These are phyloP conservation scores for Cucumis melo DNA, from an alignment of 306 rosid genomes.

Conservation along the genomic window DNA sequence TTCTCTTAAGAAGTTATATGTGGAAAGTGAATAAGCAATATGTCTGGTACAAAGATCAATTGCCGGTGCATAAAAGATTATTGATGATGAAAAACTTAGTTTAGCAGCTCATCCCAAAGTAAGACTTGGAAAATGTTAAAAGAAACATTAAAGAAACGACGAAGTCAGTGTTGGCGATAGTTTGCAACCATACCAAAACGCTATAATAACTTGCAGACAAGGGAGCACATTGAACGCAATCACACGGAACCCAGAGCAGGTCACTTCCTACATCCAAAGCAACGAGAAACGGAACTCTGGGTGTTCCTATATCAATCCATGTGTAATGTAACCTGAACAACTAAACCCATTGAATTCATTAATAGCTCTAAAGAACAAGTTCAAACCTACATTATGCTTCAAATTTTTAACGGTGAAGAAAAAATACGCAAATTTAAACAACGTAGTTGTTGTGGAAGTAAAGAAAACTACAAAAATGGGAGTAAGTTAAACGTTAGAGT, in stretches of 20 bases:
- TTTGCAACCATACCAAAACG: constrained; percentile 28
- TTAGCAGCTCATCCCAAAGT: neutral
- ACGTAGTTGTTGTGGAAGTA: neutral
- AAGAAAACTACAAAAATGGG: neutral
- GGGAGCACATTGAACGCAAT: constrained; percentile 67
- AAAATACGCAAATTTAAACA: neutral
- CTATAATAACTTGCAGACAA: constrained; percentile 41
- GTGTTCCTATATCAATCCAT: constrained; percentile 64
- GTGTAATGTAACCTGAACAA: constrained; percentile 50
- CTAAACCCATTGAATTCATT: neutral
- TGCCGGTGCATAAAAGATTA: neutral
- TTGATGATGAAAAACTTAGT: neutral
- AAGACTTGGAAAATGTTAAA: neutral
- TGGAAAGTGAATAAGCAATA: neutral
- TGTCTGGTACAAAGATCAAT: neutral
- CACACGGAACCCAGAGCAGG: constrained; percentile 73
- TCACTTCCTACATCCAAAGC: constrained; percentile 75
- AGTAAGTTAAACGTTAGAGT: neutral
- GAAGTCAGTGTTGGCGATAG: neutral
- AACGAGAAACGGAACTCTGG: constrained; percentile 61
- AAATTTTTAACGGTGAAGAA: neutral
- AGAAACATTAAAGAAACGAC: neutral
- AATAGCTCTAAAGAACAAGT: neutral
- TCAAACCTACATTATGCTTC: neutral
- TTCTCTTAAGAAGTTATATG: neutral